Base-by-base conservation (phyloP, 108 stramenopile genomes). In the Schizochytrium sp. region DNA sequence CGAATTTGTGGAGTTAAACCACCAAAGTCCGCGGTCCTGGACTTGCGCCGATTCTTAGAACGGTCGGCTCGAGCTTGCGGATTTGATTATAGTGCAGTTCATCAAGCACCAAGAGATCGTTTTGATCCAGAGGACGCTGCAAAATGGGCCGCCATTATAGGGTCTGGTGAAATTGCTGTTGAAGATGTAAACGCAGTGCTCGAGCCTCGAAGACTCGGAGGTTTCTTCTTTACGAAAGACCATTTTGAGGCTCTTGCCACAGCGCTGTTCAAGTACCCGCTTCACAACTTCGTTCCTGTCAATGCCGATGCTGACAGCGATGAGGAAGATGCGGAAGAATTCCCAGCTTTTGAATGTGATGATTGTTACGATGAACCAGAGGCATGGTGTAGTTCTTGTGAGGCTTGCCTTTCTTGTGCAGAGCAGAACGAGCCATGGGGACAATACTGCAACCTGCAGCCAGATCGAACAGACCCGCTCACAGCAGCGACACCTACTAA, bases 141-240 rank as follows among this genome's bases (percentile, higher is more conserved):
- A 8, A 38, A 44, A 15, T 69, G 64, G 64, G 64, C 64, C 28
- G 64, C 64, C 64, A 69, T 69, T 44, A 44, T 69, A 7, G 64
- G 2, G 42, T 8, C 19, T 7, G 28, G 44, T 38, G 64, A 69
- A 28, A 12, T 69, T 38, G 12, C 12, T 44, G 64, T 69, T 44
- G 64, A 69, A 1, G 64, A 69, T 44, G 12, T 69, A 0, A 69
- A 69, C 64, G 64, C 64, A 1, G 64, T 69, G 64, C 64, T 69
- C 12, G 64, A 69, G 8, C 19, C 64, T 15, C 64, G 64, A 44
- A 38, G 64, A 8, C 64, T 69, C 44, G 64, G 64, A 38, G 64
- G 44, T 38, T 69, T 69, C 15, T 0, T 1, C 0, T 69, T 69
- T 15, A 3, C 64, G 28, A 5, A 7, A 7, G 28, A 7, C 1